Evolutionary conservation across 768 basidiomycete genomes (phyloP).

Genomic region (Strobilomyces confusus): DNA sequence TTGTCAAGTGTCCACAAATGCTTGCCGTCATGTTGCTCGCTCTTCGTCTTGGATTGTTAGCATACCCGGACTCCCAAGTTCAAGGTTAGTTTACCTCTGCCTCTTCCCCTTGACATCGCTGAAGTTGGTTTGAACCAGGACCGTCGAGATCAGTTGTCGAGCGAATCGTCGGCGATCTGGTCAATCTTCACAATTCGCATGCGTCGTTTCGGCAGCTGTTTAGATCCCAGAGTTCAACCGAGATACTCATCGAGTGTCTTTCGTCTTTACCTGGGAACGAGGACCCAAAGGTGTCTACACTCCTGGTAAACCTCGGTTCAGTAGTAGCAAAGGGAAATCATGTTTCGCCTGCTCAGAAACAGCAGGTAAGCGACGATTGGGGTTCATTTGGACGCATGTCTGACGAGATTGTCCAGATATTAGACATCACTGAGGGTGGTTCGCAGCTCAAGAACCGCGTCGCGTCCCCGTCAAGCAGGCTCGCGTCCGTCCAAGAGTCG

Average conservation of each 20-base stretch:
- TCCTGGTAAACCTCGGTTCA: slow-evolving; percentile 65
- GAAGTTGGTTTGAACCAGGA: slow-evolving; percentile 12
- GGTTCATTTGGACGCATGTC: not conserved
- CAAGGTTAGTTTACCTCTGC: slow-evolving; percentile 10
- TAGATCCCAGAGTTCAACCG: slow-evolving; percentile 65
- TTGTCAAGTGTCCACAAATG: slow-evolving; percentile 61
- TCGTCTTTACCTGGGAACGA: slow-evolving; percentile 36
- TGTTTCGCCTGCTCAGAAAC: slow-evolving; percentile 63
- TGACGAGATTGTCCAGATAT: slow-evolving; percentile 38
- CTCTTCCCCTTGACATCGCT: not conserved
- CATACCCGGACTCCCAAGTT: slow-evolving; percentile 23
- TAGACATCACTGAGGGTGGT: slow-evolving; percentile 48
- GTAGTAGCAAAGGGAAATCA: slow-evolving; percentile 63
- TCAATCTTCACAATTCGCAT: slow-evolving; percentile 62
- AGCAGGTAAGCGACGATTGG: slow-evolving; percentile 50
- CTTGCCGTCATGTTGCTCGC: slow-evolving; percentile 69
- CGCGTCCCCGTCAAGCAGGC: slow-evolving; percentile 9
- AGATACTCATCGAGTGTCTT: slow-evolving; percentile 63
- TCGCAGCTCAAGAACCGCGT: not conserved
- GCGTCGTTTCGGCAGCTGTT: slow-evolving; percentile 69
- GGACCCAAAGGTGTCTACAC: slow-evolving; percentile 46
- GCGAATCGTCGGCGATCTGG: slow-evolving; percentile 58
- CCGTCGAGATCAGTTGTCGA: slow-evolving; percentile 19
- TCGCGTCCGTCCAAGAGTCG: slow-evolving; percentile 23
- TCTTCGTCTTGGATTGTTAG: slow-evolving; percentile 52